A percentile compares a stretch with the other conserved stretches of the same genome.
These are phyloP conservation scores for Stemphylium lycopersici DNA, from an alignment of 2,329 filamentous ascomycete species.

Conservation along the genomic window DNA sequence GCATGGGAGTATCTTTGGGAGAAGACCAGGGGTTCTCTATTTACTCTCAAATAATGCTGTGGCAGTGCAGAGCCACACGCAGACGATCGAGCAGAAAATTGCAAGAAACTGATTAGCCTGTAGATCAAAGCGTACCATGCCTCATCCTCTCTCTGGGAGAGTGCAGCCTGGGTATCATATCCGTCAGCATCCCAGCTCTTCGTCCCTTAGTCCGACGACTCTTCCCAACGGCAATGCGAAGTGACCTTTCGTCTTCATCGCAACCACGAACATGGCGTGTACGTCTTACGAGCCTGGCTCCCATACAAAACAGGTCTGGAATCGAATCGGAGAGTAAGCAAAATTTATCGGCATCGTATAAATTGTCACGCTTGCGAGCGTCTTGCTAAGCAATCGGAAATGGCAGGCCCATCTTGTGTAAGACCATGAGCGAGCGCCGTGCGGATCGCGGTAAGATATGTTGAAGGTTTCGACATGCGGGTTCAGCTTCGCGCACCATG, in stretches of 20 bases:
- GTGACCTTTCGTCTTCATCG: not conserved
- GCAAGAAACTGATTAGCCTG: not conserved
- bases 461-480: too few species aligned
- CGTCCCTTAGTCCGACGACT: constrained; percentile 29
- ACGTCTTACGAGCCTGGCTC: constrained; percentile 1
- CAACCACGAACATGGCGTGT: not conserved
- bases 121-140: constrained; percentile 28
- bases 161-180: constrained; percentile 38
- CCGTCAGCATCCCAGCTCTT: constrained; percentile 36
- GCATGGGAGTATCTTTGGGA: not conserved
- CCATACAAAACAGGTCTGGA: not conserved
- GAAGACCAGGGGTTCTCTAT: not conserved
- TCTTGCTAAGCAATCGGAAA: not conserved
- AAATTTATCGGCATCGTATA: not conserved
- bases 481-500: too few species aligned
- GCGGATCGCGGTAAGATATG: too few species aligned
- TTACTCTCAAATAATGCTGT: not conserved
- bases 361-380: not conserved
- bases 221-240: constrained; percentile 21
- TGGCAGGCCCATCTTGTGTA: not conserved
- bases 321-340: constrained; percentile 2
- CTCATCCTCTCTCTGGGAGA: constrained; percentile 38
- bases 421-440: not conserved
- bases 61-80: not conserved
- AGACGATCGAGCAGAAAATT: not conserved